Conservation (phyloP, 2,329 filamentous ascomycete species). For the Ciborinia camelliae region DNA sequence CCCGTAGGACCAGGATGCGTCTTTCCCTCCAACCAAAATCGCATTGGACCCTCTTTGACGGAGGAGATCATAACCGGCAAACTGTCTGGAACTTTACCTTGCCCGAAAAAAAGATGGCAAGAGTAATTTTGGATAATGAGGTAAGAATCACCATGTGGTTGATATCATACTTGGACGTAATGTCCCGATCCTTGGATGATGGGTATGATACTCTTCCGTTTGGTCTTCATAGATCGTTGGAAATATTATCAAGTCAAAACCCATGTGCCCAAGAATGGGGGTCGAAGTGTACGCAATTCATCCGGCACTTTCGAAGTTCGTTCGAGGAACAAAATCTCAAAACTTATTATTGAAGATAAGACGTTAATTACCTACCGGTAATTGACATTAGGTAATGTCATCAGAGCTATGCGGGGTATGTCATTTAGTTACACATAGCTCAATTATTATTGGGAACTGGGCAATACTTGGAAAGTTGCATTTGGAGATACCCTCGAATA, state of each 20-base stretch:
- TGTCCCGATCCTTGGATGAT: neutral
- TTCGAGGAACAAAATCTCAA: no score
- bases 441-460: neutral
- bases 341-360: neutral
- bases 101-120: neutral
- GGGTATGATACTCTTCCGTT: neutral
- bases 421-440: neutral
- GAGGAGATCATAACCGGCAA: neutral
- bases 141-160: neutral
- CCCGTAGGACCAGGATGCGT: no score
- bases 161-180: neutral
- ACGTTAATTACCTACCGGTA: no score
- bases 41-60: neutral
- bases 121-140: neutral
- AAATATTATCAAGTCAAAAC: neutral
- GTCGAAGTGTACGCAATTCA: neutral
- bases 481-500: constrained; percentile 7
- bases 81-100: neutral
- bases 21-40: neutral
- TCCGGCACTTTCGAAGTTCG: no score
- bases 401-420: neutral
- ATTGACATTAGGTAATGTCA: no score
- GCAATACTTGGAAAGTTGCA: neutral
- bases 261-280: neutral
- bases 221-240: neutral